Evolutionary conservation across 257 asterid genomes (phyloP).

Genomic region (Solanum microdontum): DNA sequence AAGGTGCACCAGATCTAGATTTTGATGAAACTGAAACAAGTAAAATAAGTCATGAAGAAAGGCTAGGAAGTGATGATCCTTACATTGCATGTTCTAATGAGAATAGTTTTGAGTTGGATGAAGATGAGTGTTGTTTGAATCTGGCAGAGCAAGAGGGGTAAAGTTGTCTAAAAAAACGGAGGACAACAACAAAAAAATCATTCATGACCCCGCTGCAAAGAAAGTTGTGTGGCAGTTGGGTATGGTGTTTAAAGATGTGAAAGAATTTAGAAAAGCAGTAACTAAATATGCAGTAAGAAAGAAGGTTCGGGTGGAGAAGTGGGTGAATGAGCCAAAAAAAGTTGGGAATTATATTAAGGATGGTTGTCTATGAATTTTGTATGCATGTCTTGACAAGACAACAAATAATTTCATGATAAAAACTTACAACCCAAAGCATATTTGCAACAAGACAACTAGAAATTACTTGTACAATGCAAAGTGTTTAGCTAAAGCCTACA

Average conservation of each 20-base stretch:
- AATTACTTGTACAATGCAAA: neutral
- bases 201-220: neutral
- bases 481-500: neutral
- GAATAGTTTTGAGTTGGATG: neutral
- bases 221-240: neutral
- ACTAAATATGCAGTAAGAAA: no score
- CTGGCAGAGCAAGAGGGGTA: neutral
- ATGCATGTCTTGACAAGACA: neutral
- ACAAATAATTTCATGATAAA: neutral
- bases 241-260: no score
- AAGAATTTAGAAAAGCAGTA: no score
- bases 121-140: neutral
- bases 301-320: no score
- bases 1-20: neutral
- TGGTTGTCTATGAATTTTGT: no score
- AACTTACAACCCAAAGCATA: neutral
- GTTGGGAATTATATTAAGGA: neutral
- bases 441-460: neutral
- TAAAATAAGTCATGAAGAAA: neutral
- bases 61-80: neutral
- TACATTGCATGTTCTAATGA: neutral
- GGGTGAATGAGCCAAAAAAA: no score
- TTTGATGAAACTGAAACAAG: neutral
- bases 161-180: neutral
- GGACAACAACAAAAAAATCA: neutral